Evolutionary conservation across 805 yeast species (phyloP).

Genomic region (Nakazawaea ambrosiae): DNA sequence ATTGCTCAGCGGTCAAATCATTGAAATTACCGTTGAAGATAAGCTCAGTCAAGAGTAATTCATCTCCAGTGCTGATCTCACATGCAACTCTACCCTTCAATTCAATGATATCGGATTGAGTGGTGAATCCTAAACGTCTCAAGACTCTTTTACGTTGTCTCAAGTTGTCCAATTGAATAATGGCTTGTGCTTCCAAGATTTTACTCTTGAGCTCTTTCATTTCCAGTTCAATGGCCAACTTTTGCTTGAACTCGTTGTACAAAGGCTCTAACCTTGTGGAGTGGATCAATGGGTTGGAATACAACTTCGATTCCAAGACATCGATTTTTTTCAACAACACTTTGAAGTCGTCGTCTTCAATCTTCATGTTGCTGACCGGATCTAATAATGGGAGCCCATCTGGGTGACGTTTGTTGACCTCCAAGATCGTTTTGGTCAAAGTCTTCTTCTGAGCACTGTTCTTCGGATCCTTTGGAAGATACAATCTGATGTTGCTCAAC

Average conservation of each 20-base stretch:
- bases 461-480: slow-evolving; percentile 69
- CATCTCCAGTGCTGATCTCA: slow-evolving; percentile 90
- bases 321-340: slow-evolving; percentile 69
- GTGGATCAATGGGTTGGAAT: slow-evolving; percentile 59
- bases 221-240: slow-evolving; percentile 53
- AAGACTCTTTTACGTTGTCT: slow-evolving; percentile 89
- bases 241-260: slow-evolving; percentile 58
- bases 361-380: slow-evolving; percentile 90
- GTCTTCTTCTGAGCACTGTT: slow-evolving; percentile 53
- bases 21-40: slow-evolving; percentile 94
- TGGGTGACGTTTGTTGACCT: slow-evolving; percentile 77
- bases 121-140: slow-evolving; percentile 85
- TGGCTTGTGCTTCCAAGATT: slow-evolving; percentile 79
- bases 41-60: slow-evolving; percentile 78
- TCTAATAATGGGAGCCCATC: slow-evolving; percentile 90
- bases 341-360: slow-evolving; percentile 73
- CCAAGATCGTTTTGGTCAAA: slow-evolving; percentile 65
- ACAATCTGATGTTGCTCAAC: slow-evolving; percentile 75
- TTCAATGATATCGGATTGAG: slow-evolving; percentile 84
- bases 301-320: slow-evolving; percentile 69
- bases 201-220: slow-evolving; percentile 55
- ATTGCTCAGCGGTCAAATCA: slow-evolving; percentile 80
- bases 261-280: slow-evolving; percentile 55
- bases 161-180: slow-evolving; percentile 89
- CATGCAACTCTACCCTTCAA: slow-evolving; percentile 97